Conservation (phyloP, 345 rosid genomes). For the Draba incana region DNA sequence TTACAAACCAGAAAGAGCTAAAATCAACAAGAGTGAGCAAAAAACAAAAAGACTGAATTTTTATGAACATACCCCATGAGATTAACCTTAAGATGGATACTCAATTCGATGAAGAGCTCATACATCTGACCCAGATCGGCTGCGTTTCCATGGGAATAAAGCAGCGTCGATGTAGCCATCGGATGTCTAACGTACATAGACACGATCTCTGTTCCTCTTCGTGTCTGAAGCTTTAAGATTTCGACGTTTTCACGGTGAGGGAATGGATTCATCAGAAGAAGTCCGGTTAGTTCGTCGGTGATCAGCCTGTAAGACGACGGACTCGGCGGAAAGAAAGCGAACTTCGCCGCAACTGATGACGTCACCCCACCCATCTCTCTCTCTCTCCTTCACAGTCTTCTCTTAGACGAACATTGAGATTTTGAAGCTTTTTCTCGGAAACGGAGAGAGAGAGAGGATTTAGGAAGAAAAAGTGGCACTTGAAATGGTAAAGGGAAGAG, state of each 20-base stretch:
- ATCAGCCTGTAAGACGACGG: constrained; percentile 90
- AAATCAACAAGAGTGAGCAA: not conserved
- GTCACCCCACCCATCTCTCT: constrained; percentile 86
- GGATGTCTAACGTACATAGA: constrained; percentile 83
- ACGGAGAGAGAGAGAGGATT: constrained; percentile 37
- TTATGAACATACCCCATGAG: constrained; percentile 77
- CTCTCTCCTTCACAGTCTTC: constrained; percentile 26
- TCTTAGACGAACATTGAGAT: constrained; percentile 23
- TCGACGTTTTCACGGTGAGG: constrained; percentile 97
- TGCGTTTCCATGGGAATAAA: constrained; percentile 98
- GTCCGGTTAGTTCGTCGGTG: constrained; percentile 70
- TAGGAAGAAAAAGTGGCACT: constrained; percentile 46
- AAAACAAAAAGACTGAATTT: not conserved
- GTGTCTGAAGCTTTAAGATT: constrained; percentile 71
- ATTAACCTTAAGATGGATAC: constrained; percentile 88
- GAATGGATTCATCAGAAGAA: constrained; percentile 72
- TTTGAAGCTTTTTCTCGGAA: constrained; percentile 32
- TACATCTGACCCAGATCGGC: constrained; percentile 99
- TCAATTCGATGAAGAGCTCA: constrained; percentile 95
- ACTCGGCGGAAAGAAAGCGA: constrained; percentile 96
- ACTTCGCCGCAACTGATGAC: constrained; percentile 96
- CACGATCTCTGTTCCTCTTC: constrained; percentile 82
- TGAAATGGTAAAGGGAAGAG: constrained; percentile 39
- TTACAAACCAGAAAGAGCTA: not conserved
- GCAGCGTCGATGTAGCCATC: constrained; percentile 84